These are phyloP conservation scores for Senna tora DNA, from an alignment of 306 rosid species.

Conservation along the genomic window DNA sequence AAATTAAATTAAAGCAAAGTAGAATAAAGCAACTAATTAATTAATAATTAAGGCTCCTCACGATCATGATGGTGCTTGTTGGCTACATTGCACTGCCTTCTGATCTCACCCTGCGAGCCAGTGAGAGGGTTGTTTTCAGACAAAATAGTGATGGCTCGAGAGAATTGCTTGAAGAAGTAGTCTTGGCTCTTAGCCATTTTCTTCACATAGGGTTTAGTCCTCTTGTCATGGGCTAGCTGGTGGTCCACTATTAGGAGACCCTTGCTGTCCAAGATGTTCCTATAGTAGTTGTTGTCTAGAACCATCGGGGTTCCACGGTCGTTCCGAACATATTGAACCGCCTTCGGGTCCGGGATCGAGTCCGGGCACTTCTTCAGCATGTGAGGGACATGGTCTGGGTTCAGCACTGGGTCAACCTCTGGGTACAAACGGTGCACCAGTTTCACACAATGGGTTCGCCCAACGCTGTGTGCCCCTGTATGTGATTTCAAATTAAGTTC, in stretches of 20 bases:
- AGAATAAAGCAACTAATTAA: too few species aligned
- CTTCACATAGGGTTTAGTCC: conserved; percentile 92
- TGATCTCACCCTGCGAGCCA: conserved; percentile 85
- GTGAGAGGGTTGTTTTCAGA: conserved; percentile 98
- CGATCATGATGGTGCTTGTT: conserved; percentile 86
- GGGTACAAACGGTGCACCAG: conserved; percentile 97
- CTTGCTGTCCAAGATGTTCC: conserved; percentile 94
- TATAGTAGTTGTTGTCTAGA: conserved; percentile 93
- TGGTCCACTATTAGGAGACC: conserved; percentile 83
- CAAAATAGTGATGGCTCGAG: conserved; percentile 74
- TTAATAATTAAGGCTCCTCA: conserved; percentile 47
- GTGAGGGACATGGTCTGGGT: conserved; percentile 82
- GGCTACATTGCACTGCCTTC: conserved; percentile 85
- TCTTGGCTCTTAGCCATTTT: conserved; percentile 95
- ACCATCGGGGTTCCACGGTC: conserved; percentile 97
- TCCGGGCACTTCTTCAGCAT: conserved; percentile 97
- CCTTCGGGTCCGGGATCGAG: conserved; percentile 88
- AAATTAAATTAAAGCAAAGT: too few species aligned
- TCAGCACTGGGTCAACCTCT: conserved; percentile 77
- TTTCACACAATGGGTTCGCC: conserved; percentile 94
- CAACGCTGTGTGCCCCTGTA: conserved; percentile 97
- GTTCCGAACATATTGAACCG: conserved; percentile 92
- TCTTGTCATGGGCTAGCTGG: conserved; percentile 79
- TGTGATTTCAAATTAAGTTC: too few species aligned
- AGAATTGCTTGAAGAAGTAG: conserved; percentile 85